A percentile compares a stretch with the other conserved stretches of the same genome.
These are phyloP conservation scores for Zasmidium cellare DNA, from an alignment of 2,329 filamentous ascomycete genomes.

Conservation along the genomic window DNA sequence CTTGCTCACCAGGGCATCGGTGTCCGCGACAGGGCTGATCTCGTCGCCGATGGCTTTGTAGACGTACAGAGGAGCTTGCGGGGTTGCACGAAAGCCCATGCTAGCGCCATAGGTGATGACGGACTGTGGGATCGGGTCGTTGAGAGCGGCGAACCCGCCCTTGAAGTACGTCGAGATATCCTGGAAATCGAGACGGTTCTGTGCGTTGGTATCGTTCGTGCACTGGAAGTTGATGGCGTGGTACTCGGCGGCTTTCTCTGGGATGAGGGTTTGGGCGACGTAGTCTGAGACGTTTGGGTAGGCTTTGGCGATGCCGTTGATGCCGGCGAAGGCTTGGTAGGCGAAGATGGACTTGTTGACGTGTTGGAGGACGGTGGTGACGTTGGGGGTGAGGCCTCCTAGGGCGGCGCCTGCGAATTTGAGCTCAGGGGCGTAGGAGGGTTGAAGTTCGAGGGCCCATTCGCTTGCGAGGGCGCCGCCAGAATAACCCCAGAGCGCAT, in stretches of 20 bases:
- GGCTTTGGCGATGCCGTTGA: conserved; percentile 25
- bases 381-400: conserved; percentile 34
- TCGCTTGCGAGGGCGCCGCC: conserved; percentile 55
- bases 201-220: conserved; percentile 26
- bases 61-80: conserved; percentile 47
- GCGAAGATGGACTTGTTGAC: conserved; percentile 29
- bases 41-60: conserved; percentile 52
- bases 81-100: conserved; percentile 40
- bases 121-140: conserved; percentile 19
- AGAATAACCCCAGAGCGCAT: conserved; percentile 46
- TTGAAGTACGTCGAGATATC: conserved; percentile 44
- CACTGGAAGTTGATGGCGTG: conserved; percentile 1
- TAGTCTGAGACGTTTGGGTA: conserved; percentile 22
- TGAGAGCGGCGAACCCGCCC: conserved; percentile 28
- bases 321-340: conserved; percentile 26
- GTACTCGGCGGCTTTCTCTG: conserved; percentile 1
- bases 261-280: background rate
- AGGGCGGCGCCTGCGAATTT: conserved; percentile 31
- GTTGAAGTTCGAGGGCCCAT: conserved; percentile 41
- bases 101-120: conserved; percentile 30
- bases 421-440: conserved; percentile 31
- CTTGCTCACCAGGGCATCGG: conserved; percentile 41
- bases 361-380: conserved; percentile 24
- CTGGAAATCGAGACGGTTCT: conserved; percentile 28
- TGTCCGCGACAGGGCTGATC: conserved; percentile 42